Base-by-base conservation (phyloP, 495 filamentous ascomycete species). In the Aspergillus incahuasiensis region DNA sequence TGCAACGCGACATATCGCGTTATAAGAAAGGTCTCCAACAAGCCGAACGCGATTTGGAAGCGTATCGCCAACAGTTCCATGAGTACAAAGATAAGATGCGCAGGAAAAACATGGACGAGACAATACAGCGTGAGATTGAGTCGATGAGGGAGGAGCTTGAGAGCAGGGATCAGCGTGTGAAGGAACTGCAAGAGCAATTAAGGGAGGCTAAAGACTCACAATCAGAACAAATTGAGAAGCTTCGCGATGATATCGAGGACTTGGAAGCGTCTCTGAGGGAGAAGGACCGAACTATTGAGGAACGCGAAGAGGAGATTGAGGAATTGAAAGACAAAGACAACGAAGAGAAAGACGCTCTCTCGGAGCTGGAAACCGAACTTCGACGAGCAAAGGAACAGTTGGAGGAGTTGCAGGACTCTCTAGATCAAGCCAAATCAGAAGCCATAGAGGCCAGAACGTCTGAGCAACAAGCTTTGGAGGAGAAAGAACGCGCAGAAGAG, bases 21-120 rank as follows among this genome's bases (percentile, higher is more conserved):
- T 94, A 91, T 70, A 85, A 86, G 63, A 96, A 96, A 67, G 83
- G 80, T 7, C 75, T 98, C 13, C 79, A 77, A 32, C 75, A 81
- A 38, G 90, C 90, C 24, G 90, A 97, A 73, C 87, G 86, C 51
- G 90, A 88, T 22, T 70, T 95, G 4, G 90, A 95, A 66, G 73
- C 78, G 45, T 95, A 90, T 64, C 77, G 84, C 44, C 78, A 85
- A 55, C 88, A 94, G 70, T 80, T 96, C 47, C 64, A 86, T 35
- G 90, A 96, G 52, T 74, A 91, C 41, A 85, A 80, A 22, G 88
- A 95, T 55, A 89, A 88, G 67, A 79, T 86, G 38, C 88, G 90
- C 68, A 80, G 83, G 60, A 85, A 85, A 63, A 84, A 89, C 58
- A 82, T 80, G 9, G 84, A 91, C 63, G 80, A 85, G 40, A 80